phyloP scores from a whole-genome alignment of 2,329 filamentous ascomycete species.

The Sporothrix luriei region DNA sequence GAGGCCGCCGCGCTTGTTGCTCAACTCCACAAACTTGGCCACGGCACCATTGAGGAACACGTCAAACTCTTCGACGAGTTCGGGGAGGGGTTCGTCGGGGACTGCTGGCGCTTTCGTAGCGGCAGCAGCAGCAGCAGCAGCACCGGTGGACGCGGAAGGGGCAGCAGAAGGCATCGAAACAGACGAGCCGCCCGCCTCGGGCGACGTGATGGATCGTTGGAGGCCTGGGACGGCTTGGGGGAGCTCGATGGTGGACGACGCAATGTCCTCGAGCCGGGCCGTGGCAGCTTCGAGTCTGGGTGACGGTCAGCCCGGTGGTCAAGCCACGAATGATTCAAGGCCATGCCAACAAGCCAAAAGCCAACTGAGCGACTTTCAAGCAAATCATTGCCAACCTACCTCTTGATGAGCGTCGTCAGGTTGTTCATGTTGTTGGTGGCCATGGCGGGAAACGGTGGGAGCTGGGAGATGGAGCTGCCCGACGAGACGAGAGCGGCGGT shows the following conservation, averaged over 20 bases:
- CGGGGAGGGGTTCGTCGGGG: constrained; percentile 64
- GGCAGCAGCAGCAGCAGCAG: constrained; percentile 43
- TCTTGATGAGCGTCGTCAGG: constrained; percentile 94
- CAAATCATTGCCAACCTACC: constrained; percentile 59
- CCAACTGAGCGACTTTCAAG: neutral
- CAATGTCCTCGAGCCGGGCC: constrained; percentile 93
- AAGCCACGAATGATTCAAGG: neutral
- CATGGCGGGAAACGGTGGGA: constrained; percentile 54
- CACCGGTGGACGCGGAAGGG: no score
- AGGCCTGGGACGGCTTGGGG: constrained; percentile 55
- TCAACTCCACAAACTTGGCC: constrained; percentile 74
- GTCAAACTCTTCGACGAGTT: constrained; percentile 87
- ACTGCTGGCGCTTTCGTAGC: constrained; percentile 49
- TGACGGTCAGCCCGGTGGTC: constrained; percentile 50
- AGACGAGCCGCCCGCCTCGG: constrained; percentile 41
- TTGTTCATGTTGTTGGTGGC: constrained; percentile 89
- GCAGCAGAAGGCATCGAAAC: constrained; percentile 42
- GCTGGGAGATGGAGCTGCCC: constrained; percentile 7
- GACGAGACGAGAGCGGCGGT: constrained; percentile 12
- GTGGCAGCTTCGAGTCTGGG: constrained; percentile 93
- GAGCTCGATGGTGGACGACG: constrained; percentile 69
- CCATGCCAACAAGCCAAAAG: neutral
- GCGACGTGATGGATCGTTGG: constrained; percentile 46
- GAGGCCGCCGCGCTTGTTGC: constrained; percentile 74
- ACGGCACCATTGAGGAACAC: constrained; percentile 72